phyloP scores from a whole-genome alignment of 1,284 basidiomycete genomes.

The Cronartium ribicola region DNA sequence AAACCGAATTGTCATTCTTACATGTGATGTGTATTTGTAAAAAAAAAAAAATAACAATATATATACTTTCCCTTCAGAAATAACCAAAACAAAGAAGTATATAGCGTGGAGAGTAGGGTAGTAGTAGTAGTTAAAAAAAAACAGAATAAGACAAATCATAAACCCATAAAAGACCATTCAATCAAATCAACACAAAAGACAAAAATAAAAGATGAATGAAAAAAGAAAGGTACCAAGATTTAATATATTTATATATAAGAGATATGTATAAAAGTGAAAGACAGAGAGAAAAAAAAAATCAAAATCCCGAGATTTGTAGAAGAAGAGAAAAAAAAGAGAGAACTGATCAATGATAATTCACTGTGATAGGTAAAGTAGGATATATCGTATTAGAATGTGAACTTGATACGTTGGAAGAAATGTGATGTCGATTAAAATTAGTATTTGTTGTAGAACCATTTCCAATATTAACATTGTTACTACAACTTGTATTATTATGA shows the following conservation, averaged over 20 bases:
- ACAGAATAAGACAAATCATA: background rate
- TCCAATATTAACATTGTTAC: slow-evolving; percentile 7
- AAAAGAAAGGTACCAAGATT: background rate
- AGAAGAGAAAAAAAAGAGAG: background rate
- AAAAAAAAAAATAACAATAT: no score
- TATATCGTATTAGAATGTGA: slow-evolving; percentile 25
- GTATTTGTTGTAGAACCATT: slow-evolving; percentile 3
- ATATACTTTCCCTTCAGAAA: no score
- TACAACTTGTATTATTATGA: slow-evolving; percentile 17
- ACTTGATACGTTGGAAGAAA: slow-evolving; percentile 18
- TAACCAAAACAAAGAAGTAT: no score
- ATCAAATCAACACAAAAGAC: background rate
- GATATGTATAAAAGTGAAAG: background rate
- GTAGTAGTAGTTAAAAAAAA: background rate
- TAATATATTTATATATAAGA: background rate
- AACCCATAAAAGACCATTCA: background rate
- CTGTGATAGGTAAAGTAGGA: slow-evolving; percentile 29
- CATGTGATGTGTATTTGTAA: no score
- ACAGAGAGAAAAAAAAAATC: background rate
- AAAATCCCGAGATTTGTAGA: background rate
- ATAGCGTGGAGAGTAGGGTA: no score
- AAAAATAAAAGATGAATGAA: background rate
- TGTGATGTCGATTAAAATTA: slow-evolving; percentile 15
- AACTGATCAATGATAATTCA: slow-evolving; percentile 35
- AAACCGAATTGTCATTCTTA: no score